Evolutionary conservation across 1,284 basidiomycete genomes (phyloP), one percentile per base, ranked within the genome.

Genomic region (Cryptococcus neoformans): DNA sequence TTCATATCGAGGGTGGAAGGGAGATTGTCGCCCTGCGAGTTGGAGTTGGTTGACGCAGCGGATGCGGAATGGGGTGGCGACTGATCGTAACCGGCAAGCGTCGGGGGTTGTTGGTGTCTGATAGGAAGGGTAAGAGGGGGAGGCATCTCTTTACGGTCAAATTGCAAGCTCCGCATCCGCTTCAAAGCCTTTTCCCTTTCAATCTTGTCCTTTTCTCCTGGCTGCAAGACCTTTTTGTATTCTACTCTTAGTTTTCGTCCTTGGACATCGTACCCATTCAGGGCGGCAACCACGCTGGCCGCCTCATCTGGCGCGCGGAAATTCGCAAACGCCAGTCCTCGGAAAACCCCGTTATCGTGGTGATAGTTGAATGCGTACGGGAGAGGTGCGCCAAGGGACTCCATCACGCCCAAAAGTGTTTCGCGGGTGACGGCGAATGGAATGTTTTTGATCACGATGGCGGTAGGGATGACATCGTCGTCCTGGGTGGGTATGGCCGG

Each of bases 361-460:
- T 97, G 93, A 73, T 96, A 96, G 79, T 99, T 99, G 85, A 99
- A 99, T 21, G 96, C 96, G 76, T 99, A 99, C n/a, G 96, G 96
- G 17, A 94, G 89, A 57, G 95, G 94, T 69, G 98, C 96, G 39
- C 88, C 84, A 60, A 99, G 81, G 60, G 92, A 96, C 64, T 93
- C 92, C 77, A 99, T 99, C 75, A 98, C 93, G 80, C 89, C 88
- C 68, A 99, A 86, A 60, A 99, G 84, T 57, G 92, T 92, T 80
- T 99, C 94, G 72, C 90, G 87, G 80, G 93, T 92, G 67, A 98
- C 92, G 69, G 92, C 93, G 82, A 99, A 98, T 59, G 94, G 95
- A 79, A 98, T 99, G 83, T 98, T 98, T 84, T 99, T 99, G 80
- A 99, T 96, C 72, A 99, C 95, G 71, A 99, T 98, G 55, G 96